Percentiles rank a stretch among this genome's conserved stretches.
These are phyloP conservation scores for Artemisia annua DNA, from an alignment of 129 eudicot genomes.

Conservation along the genomic window DNA sequence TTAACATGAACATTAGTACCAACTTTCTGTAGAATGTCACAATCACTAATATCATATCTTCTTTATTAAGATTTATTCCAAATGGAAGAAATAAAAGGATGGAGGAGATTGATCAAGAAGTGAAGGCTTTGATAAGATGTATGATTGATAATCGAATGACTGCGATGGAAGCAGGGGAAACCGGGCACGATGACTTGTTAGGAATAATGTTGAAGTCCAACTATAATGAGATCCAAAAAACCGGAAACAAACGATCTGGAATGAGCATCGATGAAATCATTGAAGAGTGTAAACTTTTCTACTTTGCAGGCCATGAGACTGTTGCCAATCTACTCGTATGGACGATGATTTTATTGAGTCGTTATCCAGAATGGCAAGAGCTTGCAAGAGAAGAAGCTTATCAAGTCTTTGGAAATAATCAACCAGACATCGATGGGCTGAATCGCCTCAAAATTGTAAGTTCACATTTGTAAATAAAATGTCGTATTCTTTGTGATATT, in stretches of 20 bases:
- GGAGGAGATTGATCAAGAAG: conserved; percentile 30
- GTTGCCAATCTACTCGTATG: conserved; percentile 29
- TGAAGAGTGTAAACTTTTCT: conserved; percentile 37
- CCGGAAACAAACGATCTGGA: conserved; percentile 22
- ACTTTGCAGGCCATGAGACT: conserved; percentile 32
- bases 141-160: conserved; percentile 33
- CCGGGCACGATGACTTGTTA: conserved; percentile 36
- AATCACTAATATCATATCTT: not conserved
- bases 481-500: not conserved
- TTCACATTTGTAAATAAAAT: not conserved
- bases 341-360: conserved; percentile 35
- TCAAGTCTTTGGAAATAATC: conserved; percentile 24
- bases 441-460: conserved; percentile 33
- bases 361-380: conserved; percentile 36
- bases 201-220: conserved; percentile 38
- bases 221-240: conserved; percentile 23
- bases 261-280: conserved; percentile 31
- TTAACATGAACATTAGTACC: not conserved
- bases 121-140: conserved; percentile 23
- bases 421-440: conserved; percentile 23
- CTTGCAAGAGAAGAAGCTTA: conserved; percentile 33
- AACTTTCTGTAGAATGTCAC: not conserved
- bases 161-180: conserved; percentile 35
- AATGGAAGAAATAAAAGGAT: conserved; percentile 34
- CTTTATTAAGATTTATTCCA: conserved; percentile 39